A percentile compares a stretch with the other conserved stretches of the same genome.
phyloP scores from a whole-genome alignment of 73 alveolate genomes.

The Paramecium biaurelia region DNA sequence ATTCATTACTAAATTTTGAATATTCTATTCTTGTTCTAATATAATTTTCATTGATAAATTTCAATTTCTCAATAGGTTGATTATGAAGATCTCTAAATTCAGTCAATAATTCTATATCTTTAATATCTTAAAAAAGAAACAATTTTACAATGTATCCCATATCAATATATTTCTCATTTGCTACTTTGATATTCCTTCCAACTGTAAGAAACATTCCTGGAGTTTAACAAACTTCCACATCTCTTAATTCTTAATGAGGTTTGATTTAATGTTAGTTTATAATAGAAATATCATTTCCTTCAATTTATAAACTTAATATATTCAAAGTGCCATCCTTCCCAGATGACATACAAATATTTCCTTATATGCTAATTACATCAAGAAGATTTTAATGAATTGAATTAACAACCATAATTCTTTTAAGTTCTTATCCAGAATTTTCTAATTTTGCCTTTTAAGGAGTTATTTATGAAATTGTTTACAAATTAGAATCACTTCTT shows the following conservation, averaged over 20 bases:
- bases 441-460: neutral
- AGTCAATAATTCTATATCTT: neutral
- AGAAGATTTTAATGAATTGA: neutral
- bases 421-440: neutral
- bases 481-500: neutral
- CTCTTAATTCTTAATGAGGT: conserved; percentile 46
- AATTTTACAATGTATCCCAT: conserved; percentile 21
- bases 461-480: neutral
- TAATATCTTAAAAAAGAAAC: conserved; percentile 25
- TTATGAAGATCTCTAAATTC: conserved; percentile 42
- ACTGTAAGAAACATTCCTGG: conserved; percentile 44
- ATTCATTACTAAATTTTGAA: conserved; percentile 34
- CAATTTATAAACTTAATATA: neutral
- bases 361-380: neutral
- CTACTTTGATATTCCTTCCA: neutral
- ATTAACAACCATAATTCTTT: neutral
- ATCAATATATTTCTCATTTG: conserved; percentile 23
- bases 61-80: neutral
- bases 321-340: conserved; percentile 30
- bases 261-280: neutral
- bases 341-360: neutral
- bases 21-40: neutral
- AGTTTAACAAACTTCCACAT: conserved; percentile 45
- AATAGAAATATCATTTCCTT: neutral
- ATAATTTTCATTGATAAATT: neutral